Evolutionary conservation across 805 yeast species (phyloP).

Genomic region (Yarrowia divulgata): DNA sequence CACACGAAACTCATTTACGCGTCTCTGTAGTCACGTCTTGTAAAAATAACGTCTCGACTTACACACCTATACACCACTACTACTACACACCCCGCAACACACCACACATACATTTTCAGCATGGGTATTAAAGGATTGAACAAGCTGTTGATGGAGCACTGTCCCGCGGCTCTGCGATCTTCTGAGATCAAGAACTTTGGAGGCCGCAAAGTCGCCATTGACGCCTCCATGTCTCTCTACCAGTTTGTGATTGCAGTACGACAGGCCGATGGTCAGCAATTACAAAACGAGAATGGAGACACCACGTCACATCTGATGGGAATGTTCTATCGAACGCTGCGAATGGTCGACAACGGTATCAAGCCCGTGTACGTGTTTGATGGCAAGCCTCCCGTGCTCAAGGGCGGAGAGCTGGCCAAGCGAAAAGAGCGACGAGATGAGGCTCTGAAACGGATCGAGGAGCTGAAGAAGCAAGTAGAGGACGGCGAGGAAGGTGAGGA

Average conservation of each 20-base stretch:
- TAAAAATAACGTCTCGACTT: neutral
- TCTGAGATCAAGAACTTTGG: conserved; percentile 84
- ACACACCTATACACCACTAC: neutral
- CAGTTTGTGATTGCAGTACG: conserved; percentile 96
- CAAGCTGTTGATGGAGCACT: conserved; percentile 86
- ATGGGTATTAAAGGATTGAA: conserved; percentile 65
- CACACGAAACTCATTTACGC: conserved; percentile 37
- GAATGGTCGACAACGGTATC: conserved; percentile 90
- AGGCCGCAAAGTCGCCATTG: conserved; percentile 97
- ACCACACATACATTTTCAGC: neutral
- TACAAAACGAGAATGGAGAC: conserved; percentile 87
- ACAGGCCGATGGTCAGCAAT: conserved; percentile 94
- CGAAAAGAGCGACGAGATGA: conserved; percentile 81
- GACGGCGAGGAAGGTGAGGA: conserved; percentile 30
- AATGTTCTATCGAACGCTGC: conserved; percentile 89
- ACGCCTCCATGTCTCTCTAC: conserved; percentile 86
- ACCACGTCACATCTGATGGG: conserved; percentile 94
- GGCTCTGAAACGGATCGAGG: conserved; percentile 77
- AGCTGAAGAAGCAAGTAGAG: conserved; percentile 59
- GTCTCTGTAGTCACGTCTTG: neutral
- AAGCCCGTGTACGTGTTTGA: conserved; percentile 97
- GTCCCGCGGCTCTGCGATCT: conserved; percentile 79
- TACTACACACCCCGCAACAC: conserved; percentile 5
- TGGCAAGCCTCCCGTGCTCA: conserved; percentile 95
- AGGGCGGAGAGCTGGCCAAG: conserved; percentile 91